Evolutionary conservation across 2,329 filamentous ascomycete species (phyloP).

Genomic region (Clarireedia homoeocarpa): DNA sequence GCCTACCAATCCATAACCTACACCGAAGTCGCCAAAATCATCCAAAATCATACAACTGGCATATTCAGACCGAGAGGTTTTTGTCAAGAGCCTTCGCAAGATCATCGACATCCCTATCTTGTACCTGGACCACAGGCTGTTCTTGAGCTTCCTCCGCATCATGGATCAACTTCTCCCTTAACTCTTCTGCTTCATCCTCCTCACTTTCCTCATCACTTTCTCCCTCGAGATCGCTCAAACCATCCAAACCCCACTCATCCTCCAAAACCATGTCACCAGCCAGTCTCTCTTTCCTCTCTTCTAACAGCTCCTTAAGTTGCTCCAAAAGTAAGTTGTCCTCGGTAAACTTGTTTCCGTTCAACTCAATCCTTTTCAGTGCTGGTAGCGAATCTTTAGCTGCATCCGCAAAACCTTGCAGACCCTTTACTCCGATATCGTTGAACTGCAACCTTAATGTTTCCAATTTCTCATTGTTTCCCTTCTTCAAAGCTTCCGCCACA

Average conservation of each 20-base stretch:
- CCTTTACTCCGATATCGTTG: constrained; percentile 82
- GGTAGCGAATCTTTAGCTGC: constrained; percentile 65
- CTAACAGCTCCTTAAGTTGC: constrained; percentile 61
- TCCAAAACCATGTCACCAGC: constrained; percentile 62
- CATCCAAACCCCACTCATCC: constrained; percentile 78
- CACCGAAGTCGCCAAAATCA: background rate
- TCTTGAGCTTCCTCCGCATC: constrained; percentile 66
- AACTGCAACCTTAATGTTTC: constrained; percentile 80
- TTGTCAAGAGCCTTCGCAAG: constrained; percentile 58
- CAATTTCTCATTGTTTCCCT: constrained; percentile 71
- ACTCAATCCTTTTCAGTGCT: constrained; percentile 73
- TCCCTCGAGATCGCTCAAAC: constrained; percentile 72
- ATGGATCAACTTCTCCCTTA: constrained; percentile 61
- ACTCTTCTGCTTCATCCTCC: constrained; percentile 56
- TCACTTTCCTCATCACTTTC: constrained; percentile 63
- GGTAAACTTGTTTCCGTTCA: constrained; percentile 92
- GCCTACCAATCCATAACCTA: background rate
- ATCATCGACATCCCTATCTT: constrained; percentile 74
- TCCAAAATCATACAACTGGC: constrained; percentile 2
- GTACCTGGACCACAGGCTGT: constrained; percentile 59
- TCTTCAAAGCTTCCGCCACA: constrained; percentile 63
- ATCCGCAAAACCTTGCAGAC: constrained; percentile 61
- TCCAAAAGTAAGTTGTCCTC: constrained; percentile 73
- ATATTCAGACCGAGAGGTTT: constrained; percentile 6
- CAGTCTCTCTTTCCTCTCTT: constrained; percentile 67